Evolutionary conservation across 805 yeast genomes (phyloP), one percentile per base, ranked within the genome.

Genomic region (Teunomyces funiuensis): DNA sequence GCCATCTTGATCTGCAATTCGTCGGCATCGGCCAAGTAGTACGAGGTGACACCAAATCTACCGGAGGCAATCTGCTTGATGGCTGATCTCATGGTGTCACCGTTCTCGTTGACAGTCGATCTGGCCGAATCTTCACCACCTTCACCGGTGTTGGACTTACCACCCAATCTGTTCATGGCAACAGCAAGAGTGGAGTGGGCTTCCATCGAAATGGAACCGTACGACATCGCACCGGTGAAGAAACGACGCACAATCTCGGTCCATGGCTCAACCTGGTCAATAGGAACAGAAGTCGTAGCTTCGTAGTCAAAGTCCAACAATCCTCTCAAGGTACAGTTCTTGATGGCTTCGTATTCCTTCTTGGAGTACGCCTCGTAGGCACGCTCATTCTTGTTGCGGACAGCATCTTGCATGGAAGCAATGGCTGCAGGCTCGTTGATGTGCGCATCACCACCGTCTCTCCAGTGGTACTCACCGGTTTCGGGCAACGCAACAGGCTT

Each of bases 251-350:
- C 99, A 63, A 91, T 91, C 65, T 91, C 99, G 27, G 98, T 93
- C 99, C 99, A 91, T 33, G 99, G 99, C 73, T 91, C 99, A 52
- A 91, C 99, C 70, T 93, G 98, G 59, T 91, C 99, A 48, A 91
- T 71, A 43, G 99, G 97, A 40, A 91, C 93, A 4, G 90, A 77
- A 3, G 73, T 74, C 0, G 88, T 76, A 50, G 60, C 63, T 33
- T 80, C 85, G 58, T 69, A 88, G 66, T 93, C 97, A 60, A 91
- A 84, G 66, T 93, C 98, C 41, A 91, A 77, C 57, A 91, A 71
- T 29, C 99, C 99, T 66, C 99, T 82, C 52, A 91, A 73, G 11
- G 99, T 91, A 76, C 98, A 91, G 60, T 85, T 82, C 67, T 80
- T 83, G 58, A 91, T 85, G 15, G 97, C 96, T 50, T 89, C 97